phyloP scores from a whole-genome alignment of 2,329 filamentous ascomycete species.

The Ophiostoma triangulosporum region DNA sequence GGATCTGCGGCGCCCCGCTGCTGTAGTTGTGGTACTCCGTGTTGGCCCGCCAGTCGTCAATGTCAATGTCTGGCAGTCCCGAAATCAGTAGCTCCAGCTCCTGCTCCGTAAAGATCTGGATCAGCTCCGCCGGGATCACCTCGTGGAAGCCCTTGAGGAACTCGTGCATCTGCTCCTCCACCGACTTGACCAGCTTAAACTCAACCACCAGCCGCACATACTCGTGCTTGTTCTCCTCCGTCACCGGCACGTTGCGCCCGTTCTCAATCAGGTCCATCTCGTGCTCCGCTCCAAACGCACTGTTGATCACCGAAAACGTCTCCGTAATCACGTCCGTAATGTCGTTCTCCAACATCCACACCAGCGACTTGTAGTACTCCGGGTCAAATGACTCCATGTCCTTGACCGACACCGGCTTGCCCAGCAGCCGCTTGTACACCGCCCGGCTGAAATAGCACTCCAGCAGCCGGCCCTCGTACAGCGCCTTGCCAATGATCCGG shows the following conservation, averaged over 20 bases:
- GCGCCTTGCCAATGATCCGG: conserved; percentile 91
- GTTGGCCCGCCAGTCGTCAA: conserved; percentile 98
- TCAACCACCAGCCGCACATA: conserved; percentile 92
- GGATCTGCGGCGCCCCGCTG: conserved; percentile 85
- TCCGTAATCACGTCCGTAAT: conserved; percentile 97
- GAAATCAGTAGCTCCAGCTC: conserved; percentile 94
- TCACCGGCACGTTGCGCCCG: conserved; percentile 84
- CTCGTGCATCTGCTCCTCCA: conserved; percentile 84
- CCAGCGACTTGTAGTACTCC: conserved; percentile 95
- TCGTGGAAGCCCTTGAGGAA: conserved; percentile 97
- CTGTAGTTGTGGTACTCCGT: conserved; percentile 98
- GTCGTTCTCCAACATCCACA: conserved; percentile 98
- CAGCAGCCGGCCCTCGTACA: conserved; percentile 89
- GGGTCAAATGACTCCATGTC: conserved; percentile 98
- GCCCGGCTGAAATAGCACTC: conserved; percentile 98
- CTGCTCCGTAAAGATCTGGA: conserved; percentile 97
- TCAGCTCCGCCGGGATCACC: conserved; percentile 85
- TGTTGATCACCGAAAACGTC: conserved; percentile 86
- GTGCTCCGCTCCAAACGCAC: conserved; percentile 82
- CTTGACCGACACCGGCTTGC: conserved; percentile 91
- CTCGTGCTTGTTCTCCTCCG: conserved; percentile 96
- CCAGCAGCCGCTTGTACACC: conserved; percentile 94
- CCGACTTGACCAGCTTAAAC: conserved; percentile 80
- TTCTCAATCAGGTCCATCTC: conserved; percentile 77
- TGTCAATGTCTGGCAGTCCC: conserved; percentile 88